Base-by-base conservation (phyloP, 371 early-diverging fungal species). In the Mortierella sp. region DNA sequence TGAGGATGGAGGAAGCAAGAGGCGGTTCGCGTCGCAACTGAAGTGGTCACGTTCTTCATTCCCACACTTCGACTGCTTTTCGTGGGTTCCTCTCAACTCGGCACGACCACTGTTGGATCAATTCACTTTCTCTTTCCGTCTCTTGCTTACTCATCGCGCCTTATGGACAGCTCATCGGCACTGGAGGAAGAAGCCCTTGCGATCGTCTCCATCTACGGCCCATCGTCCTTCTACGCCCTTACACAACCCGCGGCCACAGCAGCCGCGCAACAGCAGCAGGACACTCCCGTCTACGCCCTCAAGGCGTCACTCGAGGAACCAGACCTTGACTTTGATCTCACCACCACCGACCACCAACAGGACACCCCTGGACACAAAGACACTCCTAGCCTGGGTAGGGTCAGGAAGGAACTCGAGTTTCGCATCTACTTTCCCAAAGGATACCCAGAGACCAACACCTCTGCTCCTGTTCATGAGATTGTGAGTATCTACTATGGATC, bases 381-480 rank as follows among this genome's bases (percentile, higher is more conserved):
- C 55, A 37, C 43, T 4, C 28, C n/a, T 22, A 51, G 5, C 19
- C 29, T 37, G 7, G 47, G 40, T 22, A 59, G 13, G 34, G 34
- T 34, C 59, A 60, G 6, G 19, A 73, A 69, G 39, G 67, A 64
- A 22, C 52, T 78, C 0, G 79, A 81, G 31, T 54, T 92, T 9
- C 79, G 81, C 4, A 80, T 92, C 60, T 83, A 88, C 65, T 78
- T 92, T 16, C 92, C 92, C 1, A 69, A 80, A 28, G 82, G 87
- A 1, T 94, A 94, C 58, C 94, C 94, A 14, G 69, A 69, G 16
- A 45, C 64, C 47, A 61, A 64, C 3, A 85, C 85, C 40, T 63
- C 78, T 14, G 81, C 86, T 27, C 94, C 94, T 0, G 74, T 87
- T 28, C 90, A 88, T 74, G 91, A 92, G 68, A 85, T 91, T 66